Base-by-base conservation (phyloP, 108 stramenopile genomes). In the Stephanodiscus triporus region DNA sequence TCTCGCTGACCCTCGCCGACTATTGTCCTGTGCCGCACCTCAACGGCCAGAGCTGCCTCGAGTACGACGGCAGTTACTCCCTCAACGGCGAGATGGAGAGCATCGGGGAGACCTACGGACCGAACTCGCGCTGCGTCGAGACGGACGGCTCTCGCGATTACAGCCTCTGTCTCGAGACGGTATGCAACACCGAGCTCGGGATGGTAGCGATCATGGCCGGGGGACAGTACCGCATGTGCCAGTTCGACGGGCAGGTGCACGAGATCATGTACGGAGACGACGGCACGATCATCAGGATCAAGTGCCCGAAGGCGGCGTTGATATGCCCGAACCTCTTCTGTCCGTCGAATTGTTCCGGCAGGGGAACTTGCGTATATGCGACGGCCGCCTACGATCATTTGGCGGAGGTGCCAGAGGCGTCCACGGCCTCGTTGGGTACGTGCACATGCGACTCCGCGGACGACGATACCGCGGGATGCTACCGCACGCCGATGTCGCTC, bases 321-420 rank as follows among this genome's bases (percentile, higher is more conserved):
- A 65, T 80, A 0, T 84, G 83, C 43, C 83, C 83, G 29, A 22
- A 72, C 14, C 27, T 84, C 14, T 77, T 84, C 45, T 84, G 83
- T 40, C 78, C 83, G 6, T 63, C 69, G 16, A 72, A 68, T 30
- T 84, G 83, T 54, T 53, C 83, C 22, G 83, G 83, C 23, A 66
- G 77, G 74, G 83, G 83, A 13, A 73, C 73, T 29, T 83, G 82
- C 40, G n/a, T 60, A 16, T 78, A 29, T 48, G 30, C 68, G 48
- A 6, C 70, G 8, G 63, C 43, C 43, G n/a, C n/a, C n/a, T n/a
- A n/a, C n/a, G n/a, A n/a, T n/a, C n/a, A n/a, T n/a, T n/a, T n/a
- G n/a, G 70, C 43, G 13, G 73, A 64, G 9, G 64, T 58, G 19
- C 30, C 51, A 4, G 45, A 20, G 48, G 38, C 38, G 8, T 63